Evolutionary conservation across 148 eudicot genomes (phyloP), one percentile per base, ranked within the genome.

Genomic region (Selenicereus undatus): DNA sequence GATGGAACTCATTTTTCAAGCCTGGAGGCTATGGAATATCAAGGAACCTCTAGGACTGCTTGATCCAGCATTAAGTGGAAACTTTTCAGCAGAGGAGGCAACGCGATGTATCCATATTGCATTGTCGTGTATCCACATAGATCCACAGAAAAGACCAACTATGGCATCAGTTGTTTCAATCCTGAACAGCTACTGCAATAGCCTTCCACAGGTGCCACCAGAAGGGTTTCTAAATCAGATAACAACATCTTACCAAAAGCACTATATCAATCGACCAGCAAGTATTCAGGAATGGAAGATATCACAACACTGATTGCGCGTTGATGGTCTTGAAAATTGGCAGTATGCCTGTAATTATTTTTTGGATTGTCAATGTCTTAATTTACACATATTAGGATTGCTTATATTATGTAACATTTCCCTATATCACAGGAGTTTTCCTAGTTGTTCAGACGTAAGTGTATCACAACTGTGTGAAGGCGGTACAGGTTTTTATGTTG

Each of bases 21-120:
- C 81, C n/a, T 83, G 85, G 81, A 78, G 85, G 71, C 74, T 83
- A 12, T 83, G 85, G 81, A 78, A 78, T 35, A 77, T 73, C 42
- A 81, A 74, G 5, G 29, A 27, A 21, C 21, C 62, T 69, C 4
- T 45, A 22, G 20, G 32, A 24, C 66, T 83, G 12, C 22, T 78
- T 11, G 85, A 83, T 48, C 74, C 81, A 20, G 60, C n/a, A 65
- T 48, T 83, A 1, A 20, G 24, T 50, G 78, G 51, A 30, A 29
- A 2, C 10, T 73, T 48, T 17, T 64, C 81, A 64, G 65, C 12
- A 0, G 24, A 13, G 26, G 81, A 83, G 54, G 43, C 74, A 18
- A 72, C 36, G 5, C 78, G 81, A 74, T 81, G 81, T 36, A 65
- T 84, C 50, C 86, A 81, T 76, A 77, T 84, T 14, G 86, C 78